phyloP scores from a whole-genome alignment of 495 filamentous ascomycete genomes.

The Hypoxylon fragiforme region DNA sequence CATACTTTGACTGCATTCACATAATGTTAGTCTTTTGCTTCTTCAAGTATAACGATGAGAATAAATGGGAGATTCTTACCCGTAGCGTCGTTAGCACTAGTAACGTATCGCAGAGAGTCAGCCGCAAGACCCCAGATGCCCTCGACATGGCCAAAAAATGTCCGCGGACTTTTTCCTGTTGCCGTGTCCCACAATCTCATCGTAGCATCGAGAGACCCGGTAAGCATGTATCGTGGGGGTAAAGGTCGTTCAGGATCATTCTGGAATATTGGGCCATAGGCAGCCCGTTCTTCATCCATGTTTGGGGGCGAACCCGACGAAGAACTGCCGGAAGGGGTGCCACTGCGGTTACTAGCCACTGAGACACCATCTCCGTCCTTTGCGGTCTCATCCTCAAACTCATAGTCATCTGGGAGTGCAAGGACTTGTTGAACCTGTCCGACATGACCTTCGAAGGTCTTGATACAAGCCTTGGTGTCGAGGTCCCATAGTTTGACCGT shows the following conservation, averaged over 20 bases:
- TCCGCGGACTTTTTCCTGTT: conserved; percentile 79
- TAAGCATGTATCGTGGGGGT: conserved; percentile 88
- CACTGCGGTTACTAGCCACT: conserved; percentile 44
- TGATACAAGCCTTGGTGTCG: conserved; percentile 75
- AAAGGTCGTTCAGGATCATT: conserved; percentile 60
- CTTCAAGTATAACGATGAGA: background rate
- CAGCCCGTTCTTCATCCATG: conserved; percentile 49
- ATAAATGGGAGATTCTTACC: conserved; percentile 46
- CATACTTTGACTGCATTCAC: conserved; percentile 68
- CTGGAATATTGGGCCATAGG: conserved; percentile 62
- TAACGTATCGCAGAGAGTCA: conserved; percentile 86
- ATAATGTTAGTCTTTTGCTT: conserved; percentile 12
- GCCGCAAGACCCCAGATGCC: conserved; percentile 94
- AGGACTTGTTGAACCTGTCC: conserved; percentile 93
- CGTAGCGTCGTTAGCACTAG: conserved; percentile 89
- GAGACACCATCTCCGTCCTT: conserved; percentile 61
- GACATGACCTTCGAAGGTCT: conserved; percentile 88
- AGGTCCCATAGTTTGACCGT: conserved; percentile 93
- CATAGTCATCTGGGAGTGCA: conserved; percentile 79
- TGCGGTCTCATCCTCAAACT: conserved; percentile 72
- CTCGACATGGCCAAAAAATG: conserved; percentile 95
- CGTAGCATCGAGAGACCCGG: conserved; percentile 84
- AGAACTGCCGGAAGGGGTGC: conserved; percentile 32
- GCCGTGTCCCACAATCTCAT: conserved; percentile 92
- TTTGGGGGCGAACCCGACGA: conserved; percentile 18